A percentile compares a stretch with the other conserved stretches of the same genome.
Conservation (phyloP, 768 basidiomycete species). For the Serendipita indica region DNA sequence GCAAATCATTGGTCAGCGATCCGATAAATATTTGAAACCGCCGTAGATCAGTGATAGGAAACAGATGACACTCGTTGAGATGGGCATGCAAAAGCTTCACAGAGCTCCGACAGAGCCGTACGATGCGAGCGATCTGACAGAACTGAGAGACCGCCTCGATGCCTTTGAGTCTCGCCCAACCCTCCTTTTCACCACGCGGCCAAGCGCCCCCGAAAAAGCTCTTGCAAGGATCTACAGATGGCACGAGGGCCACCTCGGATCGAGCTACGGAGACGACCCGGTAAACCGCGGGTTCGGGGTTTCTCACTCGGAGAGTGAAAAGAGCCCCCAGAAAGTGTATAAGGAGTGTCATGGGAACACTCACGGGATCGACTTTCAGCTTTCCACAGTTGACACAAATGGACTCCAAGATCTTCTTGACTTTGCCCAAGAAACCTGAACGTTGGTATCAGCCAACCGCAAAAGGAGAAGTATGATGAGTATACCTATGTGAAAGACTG, state of each 20-base stretch:
- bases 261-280: conserved; percentile 8
- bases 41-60: conserved; percentile 8
- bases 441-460: not conserved
- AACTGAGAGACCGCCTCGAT: not conserved
- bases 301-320: conserved; percentile 71
- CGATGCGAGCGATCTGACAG: not conserved
- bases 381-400: conserved; percentile 98
- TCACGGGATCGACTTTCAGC: conserved; percentile 93
- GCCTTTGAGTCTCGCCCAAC: conserved; percentile 60
- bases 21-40: conserved; percentile 13
- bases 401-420: conserved; percentile 98
- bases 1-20: conserved; percentile 46
- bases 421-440: conserved; percentile 89
- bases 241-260: conserved; percentile 17
- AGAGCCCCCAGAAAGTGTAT: conserved; percentile 96
- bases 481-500: conserved; percentile 93
- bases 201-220: conserved; percentile 42
- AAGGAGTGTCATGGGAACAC: conserved; percentile 59
- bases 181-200: conserved; percentile 93
- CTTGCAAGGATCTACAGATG: not conserved
- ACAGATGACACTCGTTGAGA: conserved; percentile 4
- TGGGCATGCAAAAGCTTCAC: not conserved
- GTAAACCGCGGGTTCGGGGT: conserved; percentile 67
- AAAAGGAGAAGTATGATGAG: conserved; percentile 14
- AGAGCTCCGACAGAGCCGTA: not conserved